Evolutionary conservation across 257 asterid species (phyloP).

Genomic region (Osmanthus fragrans): DNA sequence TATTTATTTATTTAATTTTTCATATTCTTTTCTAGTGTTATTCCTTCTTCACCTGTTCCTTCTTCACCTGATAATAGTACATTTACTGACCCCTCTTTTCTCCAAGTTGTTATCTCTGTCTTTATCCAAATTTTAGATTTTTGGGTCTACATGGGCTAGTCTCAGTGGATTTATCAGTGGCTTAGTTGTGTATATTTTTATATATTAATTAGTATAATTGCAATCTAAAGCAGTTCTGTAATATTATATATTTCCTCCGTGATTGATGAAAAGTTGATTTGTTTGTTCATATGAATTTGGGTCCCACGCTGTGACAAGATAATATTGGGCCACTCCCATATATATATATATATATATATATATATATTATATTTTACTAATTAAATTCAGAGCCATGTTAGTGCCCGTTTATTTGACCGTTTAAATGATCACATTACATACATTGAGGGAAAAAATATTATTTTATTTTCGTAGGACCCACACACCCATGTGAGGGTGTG

Average conservation of each 20-base stretch:
- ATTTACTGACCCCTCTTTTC: neutral
- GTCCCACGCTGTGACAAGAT: neutral
- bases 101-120: neutral
- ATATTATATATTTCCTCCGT: neutral
- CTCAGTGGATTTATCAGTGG: neutral
- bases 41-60: slow-evolving; percentile 2
- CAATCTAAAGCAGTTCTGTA: neutral
- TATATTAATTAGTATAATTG: neutral
- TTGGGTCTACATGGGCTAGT: slow-evolving; percentile 2
- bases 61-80: slow-evolving; percentile 1
- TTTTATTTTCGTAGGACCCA: too few relatives aligned
- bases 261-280: slow-evolving; percentile 3
- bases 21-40: neutral
- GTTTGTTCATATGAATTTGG: neutral
- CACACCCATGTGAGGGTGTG: too few relatives aligned
- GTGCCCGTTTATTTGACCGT: too few relatives aligned
- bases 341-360: too few relatives aligned
- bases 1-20: neutral
- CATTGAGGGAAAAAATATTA: too few relatives aligned
- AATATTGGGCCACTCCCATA: neutral
- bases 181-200: neutral
- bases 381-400: too few relatives aligned
- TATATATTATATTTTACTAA: neutral
- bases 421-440: too few relatives aligned
- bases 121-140: neutral